Conservation (phyloP, 495 filamentous ascomycete genomes). For the Cenococcum geophilum region DNA sequence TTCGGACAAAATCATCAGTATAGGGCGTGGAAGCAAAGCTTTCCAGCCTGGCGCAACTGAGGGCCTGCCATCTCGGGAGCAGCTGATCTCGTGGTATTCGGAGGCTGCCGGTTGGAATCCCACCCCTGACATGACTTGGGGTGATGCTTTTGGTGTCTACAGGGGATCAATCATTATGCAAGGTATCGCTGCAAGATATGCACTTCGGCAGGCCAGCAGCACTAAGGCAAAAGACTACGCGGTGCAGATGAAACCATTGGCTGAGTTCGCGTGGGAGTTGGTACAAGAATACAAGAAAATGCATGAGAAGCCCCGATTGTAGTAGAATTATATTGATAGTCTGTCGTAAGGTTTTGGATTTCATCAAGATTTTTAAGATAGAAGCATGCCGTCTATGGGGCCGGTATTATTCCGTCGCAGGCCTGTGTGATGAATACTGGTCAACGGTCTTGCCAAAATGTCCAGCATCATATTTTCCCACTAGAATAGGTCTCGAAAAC, state of each 20-base stretch:
- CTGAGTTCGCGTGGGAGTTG: slow-evolving; percentile 67
- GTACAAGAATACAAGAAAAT: slow-evolving; percentile 46
- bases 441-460: not conserved
- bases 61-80: slow-evolving; percentile 66
- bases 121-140: slow-evolving; percentile 48
- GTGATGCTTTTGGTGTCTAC: slow-evolving; percentile 48
- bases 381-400: not conserved
- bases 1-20: slow-evolving; percentile 25
- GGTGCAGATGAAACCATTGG: slow-evolving; percentile 57
- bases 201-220: slow-evolving; percentile 83
- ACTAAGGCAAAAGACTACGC: slow-evolving; percentile 69
- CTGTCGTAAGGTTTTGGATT: not conserved
- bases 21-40: slow-evolving; percentile 33
- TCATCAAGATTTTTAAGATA: not conserved
- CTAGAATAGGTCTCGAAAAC: not conserved
- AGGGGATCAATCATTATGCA: slow-evolving; percentile 76
- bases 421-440: not conserved
- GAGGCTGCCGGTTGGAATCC: slow-evolving; percentile 66
- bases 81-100: slow-evolving; percentile 72
- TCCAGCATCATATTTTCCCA: not conserved
- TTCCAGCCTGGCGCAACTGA: slow-evolving; percentile 58
- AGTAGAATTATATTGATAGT: slow-evolving; percentile 10
- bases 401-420: not conserved
- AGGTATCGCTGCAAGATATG: slow-evolving; percentile 83
- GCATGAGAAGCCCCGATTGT: slow-evolving; percentile 48